Evolutionary conservation across 768 basidiomycete genomes (phyloP).

Genomic region (Naganishia vishniacii): DNA sequence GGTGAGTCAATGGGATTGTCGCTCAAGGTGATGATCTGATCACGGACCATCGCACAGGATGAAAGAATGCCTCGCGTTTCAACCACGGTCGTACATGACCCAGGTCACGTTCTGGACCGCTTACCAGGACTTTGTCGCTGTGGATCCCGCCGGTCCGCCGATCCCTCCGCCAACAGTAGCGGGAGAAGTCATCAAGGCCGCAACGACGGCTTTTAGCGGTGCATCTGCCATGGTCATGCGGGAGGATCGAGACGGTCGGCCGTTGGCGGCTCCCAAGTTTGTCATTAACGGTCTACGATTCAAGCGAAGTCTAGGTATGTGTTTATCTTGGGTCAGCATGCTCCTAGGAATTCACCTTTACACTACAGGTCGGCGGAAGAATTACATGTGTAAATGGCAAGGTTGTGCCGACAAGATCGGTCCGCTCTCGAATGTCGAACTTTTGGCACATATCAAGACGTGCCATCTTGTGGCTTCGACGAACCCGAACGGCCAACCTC

Average conservation of each 20-base stretch:
- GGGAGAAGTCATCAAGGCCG: slow-evolving; percentile 90
- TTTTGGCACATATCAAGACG: slow-evolving; percentile 54
- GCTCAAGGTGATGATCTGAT: background rate
- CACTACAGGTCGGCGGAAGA: slow-evolving; percentile 17
- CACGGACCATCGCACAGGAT: slow-evolving; percentile 60
- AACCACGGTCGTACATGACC: slow-evolving; percentile 71
- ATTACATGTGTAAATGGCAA: slow-evolving; percentile 29
- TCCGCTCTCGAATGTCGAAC: slow-evolving; percentile 22
- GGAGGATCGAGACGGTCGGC: slow-evolving; percentile 48
- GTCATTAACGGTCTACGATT: slow-evolving; percentile 77
- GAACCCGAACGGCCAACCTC: slow-evolving; percentile 52
- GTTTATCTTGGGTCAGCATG: no score
- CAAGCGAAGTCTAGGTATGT: slow-evolving; percentile 40
- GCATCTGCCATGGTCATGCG: slow-evolving; percentile 81
- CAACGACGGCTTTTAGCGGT: slow-evolving; percentile 73
- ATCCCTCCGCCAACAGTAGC: slow-evolving; percentile 60
- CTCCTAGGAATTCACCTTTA: no score
- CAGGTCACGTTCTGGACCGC: slow-evolving; percentile 95
- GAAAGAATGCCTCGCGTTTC: slow-evolving; percentile 75
- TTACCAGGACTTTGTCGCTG: slow-evolving; percentile 76
- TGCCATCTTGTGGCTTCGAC: slow-evolving; percentile 52
- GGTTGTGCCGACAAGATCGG: slow-evolving; percentile 20
- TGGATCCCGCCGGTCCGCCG: slow-evolving; percentile 44
- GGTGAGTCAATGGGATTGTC: slow-evolving; percentile 37
- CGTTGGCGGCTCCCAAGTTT: slow-evolving; percentile 61